Conservation (phyloP, 352 stramenopile genomes). For the Phytophthora cajani region DNA sequence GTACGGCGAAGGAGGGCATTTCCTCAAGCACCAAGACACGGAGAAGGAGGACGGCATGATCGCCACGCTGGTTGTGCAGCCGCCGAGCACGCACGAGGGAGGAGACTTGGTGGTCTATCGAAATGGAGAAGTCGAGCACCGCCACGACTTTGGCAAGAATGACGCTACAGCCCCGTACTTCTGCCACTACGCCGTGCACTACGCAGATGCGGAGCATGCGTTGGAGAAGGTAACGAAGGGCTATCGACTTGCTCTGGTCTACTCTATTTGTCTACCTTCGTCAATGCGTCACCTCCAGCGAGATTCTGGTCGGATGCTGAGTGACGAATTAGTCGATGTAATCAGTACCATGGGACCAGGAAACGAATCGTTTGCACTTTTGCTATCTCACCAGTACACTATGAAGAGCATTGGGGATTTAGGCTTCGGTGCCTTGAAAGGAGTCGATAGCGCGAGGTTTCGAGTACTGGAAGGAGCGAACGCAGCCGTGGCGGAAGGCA, state of each 20-base stretch:
- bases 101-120: conserved; percentile 30
- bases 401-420: background rate
- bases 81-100: conserved; percentile 29
- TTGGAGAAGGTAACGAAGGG: conserved; percentile 31
- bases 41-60: conserved; percentile 61
- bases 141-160: conserved; percentile 30
- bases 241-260: conserved; percentile 24
- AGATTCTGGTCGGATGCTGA: background rate
- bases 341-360: background rate
- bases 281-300: background rate
- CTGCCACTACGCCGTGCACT: conserved; percentile 31
- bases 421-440: background rate
- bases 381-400: background rate
- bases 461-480: background rate
- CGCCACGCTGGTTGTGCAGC: conserved; percentile 49
- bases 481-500: background rate
- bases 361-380: background rate
- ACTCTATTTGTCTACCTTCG: conserved; percentile 30
- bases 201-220: conserved; percentile 32
- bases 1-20: too few relatives aligned
- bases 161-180: conserved; percentile 13
- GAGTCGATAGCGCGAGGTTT: background rate
- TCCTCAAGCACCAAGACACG: too few relatives aligned
- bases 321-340: background rate
- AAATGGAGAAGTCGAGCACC: conserved; percentile 1